Evolutionary conservation across 78 protist genomes (phyloP), one percentile per base, ranked within the genome.

Genomic region (Dictyostelium capitatum): DNA sequence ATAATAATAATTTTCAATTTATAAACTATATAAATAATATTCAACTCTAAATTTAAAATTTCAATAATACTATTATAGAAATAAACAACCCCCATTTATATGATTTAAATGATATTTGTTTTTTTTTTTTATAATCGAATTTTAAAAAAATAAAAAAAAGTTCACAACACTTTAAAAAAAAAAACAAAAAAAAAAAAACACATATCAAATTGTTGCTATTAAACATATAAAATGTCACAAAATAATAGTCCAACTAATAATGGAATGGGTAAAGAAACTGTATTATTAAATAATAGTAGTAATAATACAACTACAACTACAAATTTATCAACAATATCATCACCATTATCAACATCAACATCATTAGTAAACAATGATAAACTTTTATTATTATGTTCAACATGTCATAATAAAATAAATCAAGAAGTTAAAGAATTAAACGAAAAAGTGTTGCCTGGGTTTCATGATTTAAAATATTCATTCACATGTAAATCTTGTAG

Each of bases 361-460:
- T 53, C 51, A 43, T 25, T 25, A 15, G 56, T 72, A 23, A 25
- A 20, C 1, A 67, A 32, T 37, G 92, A 77, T 32, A 77, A 74
- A 54, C 17, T 87, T 28, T 11, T 62, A 5, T 32, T 87, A 51
- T 50, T 62, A 0, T 87, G 92, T n/a, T 37, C 92, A 11, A 77
- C 83, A 7, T 87, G 92, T 46, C 92, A 87, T 17, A 11, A 23
- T 4, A 87, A 87, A 28, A 48, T 77, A 0, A 15, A 41, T 47
- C 92, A 87, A 64, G 92, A 87, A 50, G 79, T 87, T 15, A 54
- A 80, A 59, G 92, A 87, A 64, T 80, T 87, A 47, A 54, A 69
- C 11, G 92, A 87, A 41, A 74, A 77, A 14, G 92, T 87, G 6
- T 75, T 87, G 17, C 92, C 92, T 5, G 92, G 92, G 7, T 87